Percentiles rank a stretch among this genome's conserved stretches.
phyloP scores from a whole-genome alignment of 257 asterid species.

The Solanum pennellii region DNA sequence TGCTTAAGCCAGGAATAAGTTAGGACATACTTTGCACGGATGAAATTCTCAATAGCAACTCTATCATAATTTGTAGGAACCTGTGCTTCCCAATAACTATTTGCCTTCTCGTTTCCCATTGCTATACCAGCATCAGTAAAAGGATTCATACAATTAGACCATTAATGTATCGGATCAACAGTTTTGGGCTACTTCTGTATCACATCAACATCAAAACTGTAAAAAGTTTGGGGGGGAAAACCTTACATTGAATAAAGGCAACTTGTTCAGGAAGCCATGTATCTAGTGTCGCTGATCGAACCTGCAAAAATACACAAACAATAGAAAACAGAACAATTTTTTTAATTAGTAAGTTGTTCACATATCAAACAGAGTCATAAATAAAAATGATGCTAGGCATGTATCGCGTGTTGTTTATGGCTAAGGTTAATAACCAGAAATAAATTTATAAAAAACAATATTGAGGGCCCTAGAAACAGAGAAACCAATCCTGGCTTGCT shows the following conservation, averaged over 20 bases:
- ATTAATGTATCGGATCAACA: neutral
- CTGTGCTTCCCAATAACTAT: slow-evolving; percentile 96
- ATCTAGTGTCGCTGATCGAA: slow-evolving; percentile 93
- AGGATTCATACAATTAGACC: neutral
- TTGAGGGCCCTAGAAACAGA: neutral
- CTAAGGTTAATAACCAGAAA: neutral
- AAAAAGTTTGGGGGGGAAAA: neutral
- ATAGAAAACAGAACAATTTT: neutral
- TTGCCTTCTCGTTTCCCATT: slow-evolving; percentile 95
- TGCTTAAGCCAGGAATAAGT: neutral
- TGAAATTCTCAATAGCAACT: slow-evolving; percentile 94
- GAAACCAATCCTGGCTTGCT: neutral
- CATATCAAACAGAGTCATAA: neutral
- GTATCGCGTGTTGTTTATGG: neutral
- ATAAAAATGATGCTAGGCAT: neutral
- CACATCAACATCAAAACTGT: neutral
- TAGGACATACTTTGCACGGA: slow-evolving; percentile 83
- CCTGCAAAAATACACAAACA: neutral
- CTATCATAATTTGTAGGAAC: slow-evolving; percentile 94
- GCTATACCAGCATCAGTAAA: slow-evolving; percentile 35
- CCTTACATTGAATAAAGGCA: slow-evolving; percentile 87
- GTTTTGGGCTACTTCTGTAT: neutral
- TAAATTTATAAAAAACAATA: neutral
- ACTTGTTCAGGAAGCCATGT: slow-evolving; percentile 99
- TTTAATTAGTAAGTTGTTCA: neutral